Conservation (phyloP, 805 yeast genomes). For the Myxozyma vanderwaltii region DNA sequence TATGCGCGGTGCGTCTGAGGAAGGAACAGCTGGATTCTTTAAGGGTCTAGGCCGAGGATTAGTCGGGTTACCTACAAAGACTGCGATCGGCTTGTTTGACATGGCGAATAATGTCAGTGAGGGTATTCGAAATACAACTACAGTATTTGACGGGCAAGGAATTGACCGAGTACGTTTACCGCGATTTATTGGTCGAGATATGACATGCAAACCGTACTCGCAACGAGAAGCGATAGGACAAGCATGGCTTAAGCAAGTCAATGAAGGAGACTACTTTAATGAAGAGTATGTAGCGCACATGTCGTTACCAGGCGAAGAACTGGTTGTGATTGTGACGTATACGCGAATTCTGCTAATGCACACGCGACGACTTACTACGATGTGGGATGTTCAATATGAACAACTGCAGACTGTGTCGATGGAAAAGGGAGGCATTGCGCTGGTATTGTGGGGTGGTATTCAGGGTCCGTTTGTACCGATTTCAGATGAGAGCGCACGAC, state of each 20-base stretch:
- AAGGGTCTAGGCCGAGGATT: slow-evolving; percentile 93
- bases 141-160: slow-evolving; percentile 78
- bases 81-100: slow-evolving; percentile 93
- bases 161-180: slow-evolving; percentile 82
- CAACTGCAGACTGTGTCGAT: slow-evolving; percentile 69
- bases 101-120: slow-evolving; percentile 90
- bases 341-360: slow-evolving; percentile 68
- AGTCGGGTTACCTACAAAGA: slow-evolving; percentile 94
- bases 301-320: slow-evolving; percentile 76
- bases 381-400: slow-evolving; percentile 72
- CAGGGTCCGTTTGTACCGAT: slow-evolving; percentile 80
- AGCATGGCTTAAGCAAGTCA: slow-evolving; percentile 79
- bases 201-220: slow-evolving; percentile 72
- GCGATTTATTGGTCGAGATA: slow-evolving; percentile 68
- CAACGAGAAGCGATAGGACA: slow-evolving; percentile 92
- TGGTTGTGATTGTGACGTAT: slow-evolving; percentile 74
- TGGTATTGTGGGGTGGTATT: slow-evolving; percentile 58
- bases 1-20: slow-evolving; percentile 80
- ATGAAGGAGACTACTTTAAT: slow-evolving; percentile 72
- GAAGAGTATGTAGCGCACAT: slow-evolving; percentile 87
- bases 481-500: slow-evolving; percentile 63
- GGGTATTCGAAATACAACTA: slow-evolving; percentile 90
- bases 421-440: slow-evolving; percentile 76
- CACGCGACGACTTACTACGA: slow-evolving; percentile 58
- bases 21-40: slow-evolving; percentile 89